Evolutionary conservation across 768 basidiomycete species (phyloP).

Genomic region (Xerocomellus amylosporus): DNA sequence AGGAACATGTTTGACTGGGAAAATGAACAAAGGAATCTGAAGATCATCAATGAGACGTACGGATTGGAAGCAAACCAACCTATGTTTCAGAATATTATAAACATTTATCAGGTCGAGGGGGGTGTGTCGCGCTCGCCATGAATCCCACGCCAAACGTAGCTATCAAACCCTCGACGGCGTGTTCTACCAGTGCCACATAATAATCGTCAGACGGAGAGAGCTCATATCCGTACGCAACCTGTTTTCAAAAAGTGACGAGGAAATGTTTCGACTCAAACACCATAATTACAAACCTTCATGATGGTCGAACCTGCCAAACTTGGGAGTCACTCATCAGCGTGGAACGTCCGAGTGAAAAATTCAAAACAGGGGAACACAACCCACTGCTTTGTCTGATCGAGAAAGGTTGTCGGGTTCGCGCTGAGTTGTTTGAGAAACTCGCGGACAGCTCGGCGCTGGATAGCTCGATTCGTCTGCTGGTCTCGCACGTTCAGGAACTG

Average conservation of each 20-base stretch:
- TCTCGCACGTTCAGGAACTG: neutral
- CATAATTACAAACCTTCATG: neutral
- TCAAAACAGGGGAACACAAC: neutral
- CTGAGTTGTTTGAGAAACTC: neutral
- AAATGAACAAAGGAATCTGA: neutral
- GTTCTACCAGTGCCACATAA: neutral
- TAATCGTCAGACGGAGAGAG: constrained; percentile 4
- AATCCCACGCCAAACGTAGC: constrained; percentile 6
- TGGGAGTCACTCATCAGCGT: neutral
- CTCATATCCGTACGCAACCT: constrained; percentile 2
- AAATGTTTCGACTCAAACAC: too few species aligned
- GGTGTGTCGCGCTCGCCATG: neutral
- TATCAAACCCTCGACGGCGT: constrained; percentile 2
- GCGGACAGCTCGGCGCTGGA: constrained; percentile 1
- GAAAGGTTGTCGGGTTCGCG: neutral
- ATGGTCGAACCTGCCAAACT: constrained; percentile 3
- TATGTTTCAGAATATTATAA: neutral
- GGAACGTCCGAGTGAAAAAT: neutral
- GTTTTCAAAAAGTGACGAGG: neutral
- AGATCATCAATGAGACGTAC: neutral
- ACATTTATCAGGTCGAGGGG: neutral
- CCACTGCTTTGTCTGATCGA: constrained; percentile 4
- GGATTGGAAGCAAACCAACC: constrained; percentile 1
- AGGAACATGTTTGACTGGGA: neutral
- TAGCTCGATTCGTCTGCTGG: neutral